Conservation (phyloP, 2,329 filamentous ascomycete species). For the Sporothrix euskadiensis region DNA sequence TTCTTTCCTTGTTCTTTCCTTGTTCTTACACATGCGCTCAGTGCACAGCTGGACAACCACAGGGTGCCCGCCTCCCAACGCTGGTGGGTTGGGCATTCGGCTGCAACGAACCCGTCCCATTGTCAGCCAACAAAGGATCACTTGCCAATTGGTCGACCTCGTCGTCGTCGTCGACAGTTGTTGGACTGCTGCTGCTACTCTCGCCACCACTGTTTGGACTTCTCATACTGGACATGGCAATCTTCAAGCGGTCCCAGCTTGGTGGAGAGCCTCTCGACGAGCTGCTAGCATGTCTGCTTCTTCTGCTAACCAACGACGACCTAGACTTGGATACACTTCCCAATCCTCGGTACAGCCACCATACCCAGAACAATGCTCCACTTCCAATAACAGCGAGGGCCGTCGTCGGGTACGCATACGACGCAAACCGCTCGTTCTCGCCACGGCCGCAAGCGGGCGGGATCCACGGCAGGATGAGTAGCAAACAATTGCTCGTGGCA, state of each 20-base stretch:
- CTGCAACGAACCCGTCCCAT: neutral
- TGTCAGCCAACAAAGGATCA: neutral
- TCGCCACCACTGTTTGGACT: neutral
- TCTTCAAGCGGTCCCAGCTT: constrained; percentile 29
- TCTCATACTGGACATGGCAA: neutral
- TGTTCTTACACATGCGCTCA: neutral
- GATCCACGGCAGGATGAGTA: constrained; percentile 43
- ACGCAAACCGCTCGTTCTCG: constrained; percentile 39
- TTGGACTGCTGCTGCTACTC: neutral
- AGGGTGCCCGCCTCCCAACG: constrained; percentile 21
- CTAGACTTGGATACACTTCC: neutral
- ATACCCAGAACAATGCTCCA: constrained; percentile 42
- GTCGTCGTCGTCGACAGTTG: neutral
- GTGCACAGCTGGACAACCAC: constrained; percentile 22
- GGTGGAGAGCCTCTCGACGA: neutral
- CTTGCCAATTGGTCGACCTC: neutral
- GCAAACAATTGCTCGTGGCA: constrained; percentile 39
- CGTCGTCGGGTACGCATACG: constrained; percentile 43
- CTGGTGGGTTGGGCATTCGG: neutral
- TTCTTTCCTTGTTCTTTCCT: neutral
- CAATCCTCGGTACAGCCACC: constrained; percentile 37
- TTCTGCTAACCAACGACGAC: neutral
- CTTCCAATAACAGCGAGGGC: constrained; percentile 40
- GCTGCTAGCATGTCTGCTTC: neutral
- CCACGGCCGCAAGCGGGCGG: constrained; percentile 36